Conservation (phyloP, 768 basidiomycete species). For the Termitomyces sp. region DNA sequence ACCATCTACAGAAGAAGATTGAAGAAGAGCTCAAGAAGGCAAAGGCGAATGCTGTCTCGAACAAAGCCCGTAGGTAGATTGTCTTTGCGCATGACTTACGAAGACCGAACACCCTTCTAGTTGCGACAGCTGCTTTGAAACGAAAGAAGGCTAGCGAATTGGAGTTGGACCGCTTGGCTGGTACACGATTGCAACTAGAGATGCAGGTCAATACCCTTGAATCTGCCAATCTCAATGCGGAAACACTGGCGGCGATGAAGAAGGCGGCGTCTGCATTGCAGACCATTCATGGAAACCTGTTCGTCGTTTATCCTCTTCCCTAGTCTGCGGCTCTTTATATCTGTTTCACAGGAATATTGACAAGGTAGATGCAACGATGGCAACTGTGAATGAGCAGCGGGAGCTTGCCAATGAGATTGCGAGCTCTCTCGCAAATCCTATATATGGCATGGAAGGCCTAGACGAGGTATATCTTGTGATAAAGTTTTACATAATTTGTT, state of each 20-base stretch:
- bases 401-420: slow-evolving; percentile 91
- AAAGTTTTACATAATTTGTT: slow-evolving; percentile 4
- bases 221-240: slow-evolving; percentile 94
- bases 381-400: slow-evolving; percentile 81
- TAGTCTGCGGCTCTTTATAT: background rate
- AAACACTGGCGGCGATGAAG: slow-evolving; percentile 98
- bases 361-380: slow-evolving; percentile 89
- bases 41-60: slow-evolving; percentile 85
- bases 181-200: slow-evolving; percentile 87
- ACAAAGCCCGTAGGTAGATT: slow-evolving; percentile 75
- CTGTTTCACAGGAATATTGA: slow-evolving; percentile 57
- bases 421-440: slow-evolving; percentile 76
- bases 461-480: slow-evolving; percentile 59
- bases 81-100: background rate
- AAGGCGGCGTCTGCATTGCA: slow-evolving; percentile 86
- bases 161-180: slow-evolving; percentile 81
- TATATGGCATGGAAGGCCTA: slow-evolving; percentile 40
- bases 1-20: slow-evolving; percentile 92
- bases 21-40: slow-evolving; percentile 93
- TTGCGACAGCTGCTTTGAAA: slow-evolving; percentile 82
- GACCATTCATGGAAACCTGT: slow-evolving; percentile 88
- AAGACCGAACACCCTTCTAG: slow-evolving; percentile 33
- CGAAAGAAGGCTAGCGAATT: slow-evolving; percentile 89
- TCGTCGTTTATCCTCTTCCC: slow-evolving; percentile 26
- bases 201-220: slow-evolving; percentile 96